Base-by-base conservation (phyloP, 257 asterid species). In the Haberlea rhodopensis region DNA sequence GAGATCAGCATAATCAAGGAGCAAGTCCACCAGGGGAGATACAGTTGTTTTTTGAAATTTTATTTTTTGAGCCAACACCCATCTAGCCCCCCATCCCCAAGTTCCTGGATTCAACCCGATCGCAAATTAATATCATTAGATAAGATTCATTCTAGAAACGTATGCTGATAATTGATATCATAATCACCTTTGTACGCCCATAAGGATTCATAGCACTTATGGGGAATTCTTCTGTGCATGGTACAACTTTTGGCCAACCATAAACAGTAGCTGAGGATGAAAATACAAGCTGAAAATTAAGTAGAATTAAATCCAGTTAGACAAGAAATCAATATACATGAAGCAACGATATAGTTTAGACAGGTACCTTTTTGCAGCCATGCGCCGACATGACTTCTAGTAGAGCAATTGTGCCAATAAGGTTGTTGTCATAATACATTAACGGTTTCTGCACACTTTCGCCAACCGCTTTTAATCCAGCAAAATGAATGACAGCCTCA, bases 201-300 rank as follows among this genome's bases (percentile, higher is more conserved):
- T 94, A 94, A n/a, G 96, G 97, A 68, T 90, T 94, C 60, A 29
- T 68, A 52, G 95, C 97, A 69, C 82, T 21, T n/a, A 80, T 67
- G 29, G 99, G 96, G n/a, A 65, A 90, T 53, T 85, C 87, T 72
- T 90, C 97, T 0, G 97, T 90, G 82, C 99, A 94, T 21, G 99
- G 99, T 20, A 94, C 96, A 62, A 37, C 80, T 76, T 94, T 83
- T 6, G 97, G 99, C 81, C 87, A 88, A 57, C 99, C 99, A 66
- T 86, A 94, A 54, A 94, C 97, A 66, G 97, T 94, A 58, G 99
- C 99, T 7, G 99, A 94, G 9, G 99, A 90, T 57, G 97, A 94
- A 84, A 94, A 94, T 67, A 94, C 97, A 53, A 94, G 95, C 97
- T 90, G 94, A 66, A 77, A 78, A 52, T 19, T 51, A 27, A 19